Percentiles rank a stretch among this genome's conserved stretches.
Conservation (phyloP, 257 asterid genomes). For the Anisodus acutangulus region DNA sequence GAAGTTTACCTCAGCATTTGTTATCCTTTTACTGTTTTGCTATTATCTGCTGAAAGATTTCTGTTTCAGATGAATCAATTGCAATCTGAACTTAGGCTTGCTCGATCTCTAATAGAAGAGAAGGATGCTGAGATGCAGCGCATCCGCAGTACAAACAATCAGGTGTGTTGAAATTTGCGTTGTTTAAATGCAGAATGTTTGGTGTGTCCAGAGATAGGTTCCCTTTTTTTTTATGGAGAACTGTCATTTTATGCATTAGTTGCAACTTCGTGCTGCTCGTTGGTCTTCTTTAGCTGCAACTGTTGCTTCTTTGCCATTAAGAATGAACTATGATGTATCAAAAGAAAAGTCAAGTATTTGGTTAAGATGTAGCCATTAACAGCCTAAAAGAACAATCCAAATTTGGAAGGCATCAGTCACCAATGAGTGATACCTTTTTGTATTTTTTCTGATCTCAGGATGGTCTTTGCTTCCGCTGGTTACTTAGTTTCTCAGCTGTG, state of each 20-base stretch:
- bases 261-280: not conserved
- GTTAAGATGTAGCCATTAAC: not conserved
- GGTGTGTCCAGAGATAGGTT: not conserved
- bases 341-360: not conserved
- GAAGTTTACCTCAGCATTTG: not conserved
- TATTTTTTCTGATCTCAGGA: not conserved
- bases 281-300: slow-evolving; percentile 24
- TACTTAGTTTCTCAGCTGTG: not conserved
- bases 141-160: slow-evolving; percentile 74
- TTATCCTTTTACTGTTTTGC: not conserved
- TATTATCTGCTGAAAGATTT: slow-evolving; percentile 27
- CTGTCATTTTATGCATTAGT: not conserved
- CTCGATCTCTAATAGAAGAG: slow-evolving; percentile 92
- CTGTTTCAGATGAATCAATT: slow-evolving; percentile 79
- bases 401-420: slow-evolving; percentile 6
- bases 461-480: not conserved
- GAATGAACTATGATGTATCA: slow-evolving; percentile 14
- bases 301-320: not conserved
- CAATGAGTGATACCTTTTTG: not conserved
- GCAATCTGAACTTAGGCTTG: slow-evolving; percentile 91
- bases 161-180: slow-evolving; percentile 46
- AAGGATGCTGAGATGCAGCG: slow-evolving; percentile 84
- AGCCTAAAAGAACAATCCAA: not conserved
- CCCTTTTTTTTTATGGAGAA: not conserved
- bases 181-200: not conserved